phyloP scores from a whole-genome alignment of 2,329 filamentous ascomycete species.

The Xylaria multiplex region DNA sequence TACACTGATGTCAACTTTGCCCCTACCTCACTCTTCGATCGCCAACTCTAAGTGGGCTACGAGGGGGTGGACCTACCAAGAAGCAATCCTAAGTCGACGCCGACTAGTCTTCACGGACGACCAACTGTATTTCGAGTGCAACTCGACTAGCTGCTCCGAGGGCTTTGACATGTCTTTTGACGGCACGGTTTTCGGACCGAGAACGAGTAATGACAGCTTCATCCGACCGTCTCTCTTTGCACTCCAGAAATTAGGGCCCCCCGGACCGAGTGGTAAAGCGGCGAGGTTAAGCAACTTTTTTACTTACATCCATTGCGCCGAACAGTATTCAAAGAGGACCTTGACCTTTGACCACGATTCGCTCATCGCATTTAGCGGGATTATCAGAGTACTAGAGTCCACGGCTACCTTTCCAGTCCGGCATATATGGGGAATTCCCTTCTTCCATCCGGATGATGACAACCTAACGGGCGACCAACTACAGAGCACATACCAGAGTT shows the following conservation, averaged over 20 bases:
- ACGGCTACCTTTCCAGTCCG: constrained; percentile 28
- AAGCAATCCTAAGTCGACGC: constrained; percentile 46
- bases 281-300: constrained; percentile 20
- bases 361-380: constrained; percentile 34
- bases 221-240: constrained; percentile 23
- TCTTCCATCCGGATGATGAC: constrained; percentile 32
- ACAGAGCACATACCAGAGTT: constrained; percentile 5
- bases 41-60: constrained; percentile 35
- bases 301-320: constrained; percentile 30
- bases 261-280: neutral
- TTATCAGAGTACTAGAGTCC: constrained; percentile 32
- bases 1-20: constrained; percentile 1
- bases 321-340: constrained; percentile 33
- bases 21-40: constrained; percentile 20
- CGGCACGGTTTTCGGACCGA: neutral
- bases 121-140: constrained; percentile 39
- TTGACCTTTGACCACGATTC: constrained; percentile 35
- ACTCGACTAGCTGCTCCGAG: constrained; percentile 23
- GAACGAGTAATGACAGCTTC: neutral
- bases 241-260: neutral
- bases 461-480: neutral
- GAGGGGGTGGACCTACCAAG: constrained; percentile 52
- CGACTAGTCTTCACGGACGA: constrained; percentile 49
- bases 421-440: constrained; percentile 36
- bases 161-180: constrained; percentile 22